Evolutionary conservation across 192 early-diverging fungal species (phyloP), one percentile per base, ranked within the genome.

Genomic region (Chytriomyces hyalinus): DNA sequence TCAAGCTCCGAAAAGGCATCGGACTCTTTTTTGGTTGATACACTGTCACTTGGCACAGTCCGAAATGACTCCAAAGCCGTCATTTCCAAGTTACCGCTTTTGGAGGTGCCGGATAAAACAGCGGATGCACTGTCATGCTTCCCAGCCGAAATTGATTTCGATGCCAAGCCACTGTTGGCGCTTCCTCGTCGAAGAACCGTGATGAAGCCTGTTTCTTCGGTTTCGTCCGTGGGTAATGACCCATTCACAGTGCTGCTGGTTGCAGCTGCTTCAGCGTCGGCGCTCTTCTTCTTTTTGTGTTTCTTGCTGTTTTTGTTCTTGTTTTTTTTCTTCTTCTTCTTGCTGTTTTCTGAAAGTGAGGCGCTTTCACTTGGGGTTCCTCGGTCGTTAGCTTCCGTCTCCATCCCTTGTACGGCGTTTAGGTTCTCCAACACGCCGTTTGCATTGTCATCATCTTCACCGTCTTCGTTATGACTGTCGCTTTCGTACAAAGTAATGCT

Each of bases 261-360:
- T 36, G 36, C 36, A 36, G 36, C 36, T 36, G 36, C 36, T 36
- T 36, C 36, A 36, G 36, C 36, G 36, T 36, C 36, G 36, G 36
- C 36, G 15, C 53, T 57, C 53, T 57, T 57, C 20, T 57, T 57
- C 53, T 20, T 20, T 4, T 57, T 57, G 15, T 57, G 1, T n/a
- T 20, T 20, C 53, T 57, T 57, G 15, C 53, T 57, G 15, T 57
- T 57, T 2, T 57, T 57, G 15, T 20, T 20, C 53, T 57, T 57
- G 15, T 57, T 57, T n/a, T 57, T 57, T 3, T 57, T 57, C 53
- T 57, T 57, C 53, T 57, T 57, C 53, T 57, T 57, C 53, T 57
- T 57, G 15, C 20, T 57, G 15, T 57, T 57, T 20, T 20, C 53
- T 57, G 53, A 57, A 57, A 57, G 3, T 1, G 53, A 57, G 2